Evolutionary conservation across 805 yeast species (phyloP), one percentile per base, ranked within the genome.

Genomic region (Torulaspora franciscae): DNA sequence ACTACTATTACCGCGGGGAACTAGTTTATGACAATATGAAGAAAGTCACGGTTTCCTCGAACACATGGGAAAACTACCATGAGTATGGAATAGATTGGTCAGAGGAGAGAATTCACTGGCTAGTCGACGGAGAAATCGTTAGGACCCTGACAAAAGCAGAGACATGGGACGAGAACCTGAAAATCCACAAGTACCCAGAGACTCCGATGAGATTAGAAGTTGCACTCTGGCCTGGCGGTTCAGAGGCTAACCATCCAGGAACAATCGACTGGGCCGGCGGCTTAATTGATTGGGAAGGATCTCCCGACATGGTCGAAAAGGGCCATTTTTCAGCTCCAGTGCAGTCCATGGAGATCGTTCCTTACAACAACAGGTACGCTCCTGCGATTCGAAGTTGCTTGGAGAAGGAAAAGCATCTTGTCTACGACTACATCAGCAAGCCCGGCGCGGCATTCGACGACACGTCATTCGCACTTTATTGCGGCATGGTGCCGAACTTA

Each of bases 241-340:
- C 68, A 45, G 59, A 72, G 14, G 50, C 65, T 22, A 76, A 73
- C 57, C 76, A 74, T 25, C 62, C 67, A 7, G 91, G 91, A 62
- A 84, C 91, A 2, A 72, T 79, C 43, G 80, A 73, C 45, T 90
- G 91, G 91, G 88, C 96, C 14, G 96, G 96, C 58, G 98, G 97
- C 61, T 67, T 50, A 7, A 78, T 91, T 44, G 76, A 87, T 69
- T 91, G 97, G 97, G 70, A 83, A 11, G 58, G 55, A 62, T 74
- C 90, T 5, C 68, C 74, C 1, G 96, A 88, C 64, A 78, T 89
- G 43, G 50, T 73, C 46, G 68, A 82, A 47, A 74, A 79, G 37
- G 96, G 96, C 6, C 87, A 87, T 68, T 83, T 78, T 69, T 82
- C 77, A 57, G 81, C 85, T 7, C 72, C 73, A 44, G 64, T 91